Conservation (phyloP, 108 stramenopile genomes). For the Cyclotella sp. region DNA sequence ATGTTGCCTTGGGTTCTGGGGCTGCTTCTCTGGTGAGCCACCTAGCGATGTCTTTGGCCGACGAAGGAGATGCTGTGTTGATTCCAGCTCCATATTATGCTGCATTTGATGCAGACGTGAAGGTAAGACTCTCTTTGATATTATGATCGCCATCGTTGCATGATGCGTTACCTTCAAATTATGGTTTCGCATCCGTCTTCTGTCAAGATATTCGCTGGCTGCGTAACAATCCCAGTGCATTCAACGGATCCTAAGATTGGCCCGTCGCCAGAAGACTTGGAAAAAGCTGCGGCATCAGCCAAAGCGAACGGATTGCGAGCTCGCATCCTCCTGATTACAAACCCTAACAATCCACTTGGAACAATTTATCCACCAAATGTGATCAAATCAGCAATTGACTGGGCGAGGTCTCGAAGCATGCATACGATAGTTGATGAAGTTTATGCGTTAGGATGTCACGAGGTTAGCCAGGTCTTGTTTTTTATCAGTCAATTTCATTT, state of each 20-base stretch:
- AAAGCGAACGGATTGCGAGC: slow-evolving; percentile 67
- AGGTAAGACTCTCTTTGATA: slow-evolving; percentile 37
- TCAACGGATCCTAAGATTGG: slow-evolving; percentile 63
- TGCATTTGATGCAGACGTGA: slow-evolving; percentile 91
- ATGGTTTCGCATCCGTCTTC: neutral
- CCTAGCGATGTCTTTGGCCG: slow-evolving; percentile 70
- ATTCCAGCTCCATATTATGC: slow-evolving; percentile 95
- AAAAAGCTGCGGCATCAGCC: slow-evolving; percentile 58
- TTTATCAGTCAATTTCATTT: neutral
- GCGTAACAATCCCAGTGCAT: slow-evolving; percentile 68
- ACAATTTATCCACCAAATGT: slow-evolving; percentile 66
- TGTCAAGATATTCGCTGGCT: slow-evolving; percentile 60
- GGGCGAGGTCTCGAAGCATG: slow-evolving; percentile 75
- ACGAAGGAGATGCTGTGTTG: slow-evolving; percentile 86
- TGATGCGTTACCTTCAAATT: no score
- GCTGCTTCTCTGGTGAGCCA: slow-evolving; percentile 73
- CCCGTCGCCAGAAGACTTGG: slow-evolving; percentile 74
- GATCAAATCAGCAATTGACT: slow-evolving; percentile 59
- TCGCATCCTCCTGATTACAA: slow-evolving; percentile 83
- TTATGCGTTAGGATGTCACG: slow-evolving; percentile 79
- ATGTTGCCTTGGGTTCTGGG: slow-evolving; percentile 79
- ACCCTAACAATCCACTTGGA: slow-evolving; percentile 95
- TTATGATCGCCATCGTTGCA: slow-evolving; percentile 28
- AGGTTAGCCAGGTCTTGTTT: neutral
- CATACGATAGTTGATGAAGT: slow-evolving; percentile 91